Evolutionary conservation across 768 basidiomycete species (phyloP).

Genomic region (Myochromella boudieri): DNA sequence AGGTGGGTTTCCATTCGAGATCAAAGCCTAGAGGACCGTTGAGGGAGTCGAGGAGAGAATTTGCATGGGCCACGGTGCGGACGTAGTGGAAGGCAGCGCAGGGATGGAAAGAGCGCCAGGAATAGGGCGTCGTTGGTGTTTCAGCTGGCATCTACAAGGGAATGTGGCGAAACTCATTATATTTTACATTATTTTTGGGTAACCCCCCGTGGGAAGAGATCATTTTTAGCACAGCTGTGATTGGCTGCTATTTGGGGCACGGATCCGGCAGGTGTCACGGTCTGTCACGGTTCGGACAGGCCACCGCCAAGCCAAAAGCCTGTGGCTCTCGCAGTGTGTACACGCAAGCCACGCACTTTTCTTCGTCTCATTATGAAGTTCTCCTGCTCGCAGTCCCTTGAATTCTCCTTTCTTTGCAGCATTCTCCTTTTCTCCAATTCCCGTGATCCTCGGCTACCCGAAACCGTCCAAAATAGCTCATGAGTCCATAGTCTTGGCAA

Average conservation of each 20-base stretch:
- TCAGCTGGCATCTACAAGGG: constrained; percentile 2
- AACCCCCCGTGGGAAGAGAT: constrained; percentile 16
- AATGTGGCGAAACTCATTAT: constrained; percentile 8
- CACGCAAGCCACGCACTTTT: background rate
- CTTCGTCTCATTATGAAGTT: background rate
- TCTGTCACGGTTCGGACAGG: constrained; percentile 20
- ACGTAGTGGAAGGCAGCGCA: constrained; percentile 33
- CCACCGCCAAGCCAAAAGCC: constrained; percentile 14
- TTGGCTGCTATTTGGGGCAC: constrained; percentile 35
- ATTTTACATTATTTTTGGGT: background rate
- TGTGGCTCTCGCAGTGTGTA: background rate
- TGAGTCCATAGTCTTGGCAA: constrained; percentile 40
- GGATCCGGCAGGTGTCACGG: constrained; percentile 24
- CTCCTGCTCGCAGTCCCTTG: background rate
- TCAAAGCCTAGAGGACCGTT: constrained; percentile 62
- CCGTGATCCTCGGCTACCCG: constrained; percentile 11
- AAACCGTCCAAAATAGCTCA: constrained; percentile 39
- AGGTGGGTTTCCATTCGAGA: constrained; percentile 76
- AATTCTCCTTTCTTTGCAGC: background rate
- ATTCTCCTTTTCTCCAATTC: background rate
- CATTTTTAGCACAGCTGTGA: constrained; percentile 24
- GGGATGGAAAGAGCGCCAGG: constrained; percentile 33
- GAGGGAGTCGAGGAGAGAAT: constrained; percentile 29
- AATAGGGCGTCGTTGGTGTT: constrained; percentile 26
- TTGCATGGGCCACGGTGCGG: constrained; percentile 31